Base-by-base conservation (phyloP, 176 grass and related monocot species). In the Poa pratensis region DNA sequence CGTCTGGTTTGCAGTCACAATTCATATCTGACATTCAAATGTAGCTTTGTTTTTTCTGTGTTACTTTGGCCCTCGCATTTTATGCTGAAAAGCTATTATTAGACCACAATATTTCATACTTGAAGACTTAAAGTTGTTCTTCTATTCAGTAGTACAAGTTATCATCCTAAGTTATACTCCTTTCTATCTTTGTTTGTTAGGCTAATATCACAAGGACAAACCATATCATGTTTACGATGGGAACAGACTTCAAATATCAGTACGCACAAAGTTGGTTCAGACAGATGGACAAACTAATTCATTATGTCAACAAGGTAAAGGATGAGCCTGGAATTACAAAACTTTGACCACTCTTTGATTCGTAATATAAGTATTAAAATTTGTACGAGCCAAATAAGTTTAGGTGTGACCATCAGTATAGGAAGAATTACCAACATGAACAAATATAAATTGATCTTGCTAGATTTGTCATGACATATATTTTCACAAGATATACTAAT, bases 151-250 rank as follows among this genome's bases (percentile, higher is more conserved):
- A 90, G 32, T 74, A 61, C 61, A 54, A 12, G 10, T 77, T 37
- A 49, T 45, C 19, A 74, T 79, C 45, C 27, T 89, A 84, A 86
- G 34, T 54, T 58, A 76, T 84, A 49, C 57, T 64, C 71, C 1
- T 70, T 87, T 43, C 13, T 52, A 11, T 85, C 67, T 90, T 51
- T 70, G 82, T 72, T 82, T 64, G 77, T 14, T 86, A 98, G 95
- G 95, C 95, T 83, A 98, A 98, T 75, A 87, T 98, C 59, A 98
- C 95, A 51, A 93, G 93, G 82, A 91, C 91, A 63, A 98, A 98
- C 84, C 92, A 98, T 87, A 82, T 98, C 78, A 95, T 98, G 95
- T 98, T 98, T 89, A 98, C 95, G 13, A 98, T 98, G 95, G 95
- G 93, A 65, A 98, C 93, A 88, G 95, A 98, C 78, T 98, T 98